Evolutionary conservation across 441 rosid genomes (phyloP), one percentile per base, ranked within the genome.

Genomic region (Geranium incanum): DNA sequence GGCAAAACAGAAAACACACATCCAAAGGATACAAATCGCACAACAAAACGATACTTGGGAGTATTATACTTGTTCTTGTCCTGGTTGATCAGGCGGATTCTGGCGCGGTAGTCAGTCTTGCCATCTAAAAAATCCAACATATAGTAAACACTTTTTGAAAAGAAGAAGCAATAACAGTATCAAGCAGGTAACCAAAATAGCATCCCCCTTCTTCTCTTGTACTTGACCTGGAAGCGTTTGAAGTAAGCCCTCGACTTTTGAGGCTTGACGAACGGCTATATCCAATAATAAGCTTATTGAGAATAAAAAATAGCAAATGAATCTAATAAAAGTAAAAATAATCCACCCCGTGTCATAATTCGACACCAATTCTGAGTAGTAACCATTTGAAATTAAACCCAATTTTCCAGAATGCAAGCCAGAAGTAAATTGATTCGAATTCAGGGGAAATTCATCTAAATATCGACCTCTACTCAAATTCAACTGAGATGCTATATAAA

Each of bases 181-280:
- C 6, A 62, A 6, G n/a, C 3, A 36, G 48, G 33, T 28, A 1
- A 9, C 0, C 36, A 55, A 52, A 57, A 68, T n/a, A 50, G 4
- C 50, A 43, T 72, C 72, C 79, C 76, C 73, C 79, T 69, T 70
- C 79, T 72, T 77, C 79, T 73, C 76, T 77, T 77, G 59, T 50
- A 72, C 74, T 77, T 77, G 64, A 77, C 79, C 62, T 77, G 79
- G 63, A 55, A 77, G 18, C 79, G 71, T 70, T 77, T 77, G 63
- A 66, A 77, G 50, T 77, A 77, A 23, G 79, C 76, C 79, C 38
- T 70, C 16, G 76, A 38, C 76, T 77, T 77, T 11, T 77, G 79
- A 3, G 79, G 13, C 73, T 77, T 77, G 23, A 77, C 73, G 45
- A 63, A 77, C 3, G 7, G 76, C 79, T 77, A 70, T 8, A n/a